Evolutionary conservation across 2,329 filamentous ascomycete genomes (phyloP), one percentile per base, ranked within the genome.

Genomic region (Claviceps capensis): DNA sequence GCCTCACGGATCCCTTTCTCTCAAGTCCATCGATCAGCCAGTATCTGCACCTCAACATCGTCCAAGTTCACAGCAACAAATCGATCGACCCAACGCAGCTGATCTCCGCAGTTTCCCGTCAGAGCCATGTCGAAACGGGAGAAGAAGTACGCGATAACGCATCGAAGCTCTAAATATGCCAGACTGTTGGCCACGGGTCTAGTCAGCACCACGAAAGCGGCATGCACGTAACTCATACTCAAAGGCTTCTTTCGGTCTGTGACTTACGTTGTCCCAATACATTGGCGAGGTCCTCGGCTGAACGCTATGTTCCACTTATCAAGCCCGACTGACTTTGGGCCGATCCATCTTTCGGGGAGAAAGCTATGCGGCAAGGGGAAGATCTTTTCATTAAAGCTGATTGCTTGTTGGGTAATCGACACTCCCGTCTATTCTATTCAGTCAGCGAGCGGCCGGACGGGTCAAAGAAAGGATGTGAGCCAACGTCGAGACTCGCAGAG

Each of bases 61-160:
- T 50, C 48, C 4, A 50, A n/a, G 41, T 50, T 50, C 2, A 23
- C 48, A 26, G 48, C 41, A 11, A 50, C 48, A 45, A 44, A 50
- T 36, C 48, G 48, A 38, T 50, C 48, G 17, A 50, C 48, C 41
- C 41, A 50, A 17, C 48, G 48, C 4, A 45, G 41, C 3, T n/a
- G n/a, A 23, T 45, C 26, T 13, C 48, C 48, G 26, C 41, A 45
- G 17, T 37, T 50, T 9, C 41, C 48, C 9, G 48, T 50, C 23
- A 38, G 30, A 9, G 26, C 23, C 41, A 50, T 45, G 6, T 50
- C 30, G 36, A 50, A 50, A 7, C 48, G 48, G n/a, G 48, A 50
- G n/a, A 50, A 43, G 41, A 50, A 50, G 16, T 50, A 50, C 3
- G 48, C 48, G 13, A 43, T 26, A 5, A 48, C 22, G 47, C 34